These are phyloP conservation scores for Leccinum subfulvum DNA, from an alignment of 1,284 basidiomycete species.

Conservation along the genomic window DNA sequence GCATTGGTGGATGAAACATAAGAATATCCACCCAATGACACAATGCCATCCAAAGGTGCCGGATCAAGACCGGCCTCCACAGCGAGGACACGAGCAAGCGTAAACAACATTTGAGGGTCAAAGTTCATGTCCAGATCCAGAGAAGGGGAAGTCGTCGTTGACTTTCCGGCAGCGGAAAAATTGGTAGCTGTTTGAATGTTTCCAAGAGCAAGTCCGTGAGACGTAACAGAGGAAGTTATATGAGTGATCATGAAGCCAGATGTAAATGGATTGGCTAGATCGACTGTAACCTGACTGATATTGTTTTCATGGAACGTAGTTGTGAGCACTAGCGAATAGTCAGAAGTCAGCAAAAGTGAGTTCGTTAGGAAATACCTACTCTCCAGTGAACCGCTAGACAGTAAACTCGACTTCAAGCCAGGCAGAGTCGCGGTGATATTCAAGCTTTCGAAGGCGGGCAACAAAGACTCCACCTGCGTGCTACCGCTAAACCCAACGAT, in stretches of 20 bases:
- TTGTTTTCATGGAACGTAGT: slow-evolving; percentile 67
- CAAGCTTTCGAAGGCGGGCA: slow-evolving; percentile 62
- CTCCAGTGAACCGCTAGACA: slow-evolving; percentile 55
- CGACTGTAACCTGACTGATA: slow-evolving; percentile 66
- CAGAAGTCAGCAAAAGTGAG: slow-evolving; percentile 2
- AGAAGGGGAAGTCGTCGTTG: slow-evolving; percentile 57
- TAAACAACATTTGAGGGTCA: slow-evolving; percentile 71
- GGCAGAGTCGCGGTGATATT: slow-evolving; percentile 62
- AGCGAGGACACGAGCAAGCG: slow-evolving; percentile 65
- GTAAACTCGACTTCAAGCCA: slow-evolving; percentile 56
- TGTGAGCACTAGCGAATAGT: slow-evolving; percentile 48
- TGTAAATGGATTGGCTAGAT: slow-evolving; percentile 70
- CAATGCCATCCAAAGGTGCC: slow-evolving; percentile 66
- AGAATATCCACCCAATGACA: slow-evolving; percentile 67
- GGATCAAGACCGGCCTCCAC: slow-evolving; percentile 63
- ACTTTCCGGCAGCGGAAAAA: slow-evolving; percentile 55
- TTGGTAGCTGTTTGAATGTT: slow-evolving; percentile 57
- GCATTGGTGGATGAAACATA: slow-evolving; percentile 49
- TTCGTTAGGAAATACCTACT: slow-evolving; percentile 35
- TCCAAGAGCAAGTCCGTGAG: slow-evolving; percentile 66
- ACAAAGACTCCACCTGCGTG: slow-evolving; percentile 59
- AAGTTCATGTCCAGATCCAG: slow-evolving; percentile 70
- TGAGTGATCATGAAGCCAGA: slow-evolving; percentile 58
- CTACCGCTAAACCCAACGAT: slow-evolving; percentile 64
- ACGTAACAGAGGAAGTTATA: slow-evolving; percentile 63